Base-by-base conservation (phyloP, 805 yeast species). In the Candida oleophila region DNA sequence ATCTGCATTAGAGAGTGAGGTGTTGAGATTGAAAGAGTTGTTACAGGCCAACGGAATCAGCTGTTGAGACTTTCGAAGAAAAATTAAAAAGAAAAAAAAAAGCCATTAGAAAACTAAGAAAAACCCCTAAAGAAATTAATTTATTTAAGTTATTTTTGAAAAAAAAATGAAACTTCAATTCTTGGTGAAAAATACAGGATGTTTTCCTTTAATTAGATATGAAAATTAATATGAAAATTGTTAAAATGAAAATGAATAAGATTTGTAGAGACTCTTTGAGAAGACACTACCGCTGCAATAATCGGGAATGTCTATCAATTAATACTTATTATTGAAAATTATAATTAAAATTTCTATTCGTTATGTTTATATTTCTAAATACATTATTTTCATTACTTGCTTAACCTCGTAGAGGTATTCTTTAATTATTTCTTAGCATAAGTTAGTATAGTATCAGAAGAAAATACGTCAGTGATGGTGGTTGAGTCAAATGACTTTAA, bases 1-100 rank as follows among this genome's bases (percentile, higher is more conserved):
- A 67, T 61, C 73, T 39, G 73, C 66, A 5, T 76, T 89, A 55
- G 83, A 77, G 52, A 69, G 68, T 16, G 96, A 90, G 66, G 80
- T 89, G 50, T 64, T 59, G 41, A 74, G 87, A 65, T 74, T 87
- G 57, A 78, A 71, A 64, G 68, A 69, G 43, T 59, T 82, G 54
- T 67, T 83, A 51, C 68, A 51, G 3, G 44, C 48, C 11, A 55
- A 64, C 49, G 59, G 60, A 44, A 59, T 64, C 38, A 38, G 36
- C 28, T 42, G 22, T 38, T 46, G 38, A 40, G 21, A 36, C 22
- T 16, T 16, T 36, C 4, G 21, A 36, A 36, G 5, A 25, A 11
- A 36, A 36, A 15, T 7, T 21, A 38, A 39, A 39, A 39, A 30
- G 15, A 41, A 41, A 41, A 41, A 32, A 18, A 33, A 41, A 14